Conservation (phyloP, 352 stramenopile species). For the Globisporangium iwayamae region DNA sequence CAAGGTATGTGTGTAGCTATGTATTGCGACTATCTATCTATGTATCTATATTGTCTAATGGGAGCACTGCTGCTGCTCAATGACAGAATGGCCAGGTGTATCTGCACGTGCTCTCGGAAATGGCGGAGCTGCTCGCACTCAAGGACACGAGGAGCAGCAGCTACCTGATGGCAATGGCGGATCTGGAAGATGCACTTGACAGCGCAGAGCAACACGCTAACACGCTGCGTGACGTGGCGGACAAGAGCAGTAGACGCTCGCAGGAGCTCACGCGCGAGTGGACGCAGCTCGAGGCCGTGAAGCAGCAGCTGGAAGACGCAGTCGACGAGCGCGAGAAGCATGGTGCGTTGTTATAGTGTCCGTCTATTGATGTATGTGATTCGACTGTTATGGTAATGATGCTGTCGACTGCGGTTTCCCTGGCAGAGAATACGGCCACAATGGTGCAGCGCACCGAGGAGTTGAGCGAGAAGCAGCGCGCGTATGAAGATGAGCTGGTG, state of each 20-base stretch:
- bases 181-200: constrained; percentile 26
- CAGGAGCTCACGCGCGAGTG: constrained; percentile 27
- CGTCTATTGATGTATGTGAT: too few species aligned
- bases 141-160: constrained; percentile 34
- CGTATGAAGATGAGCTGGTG: constrained; percentile 34
- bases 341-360: constrained; percentile 12
- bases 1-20: constrained; percentile 21
- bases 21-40: neutral
- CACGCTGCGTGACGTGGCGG: constrained; percentile 9
- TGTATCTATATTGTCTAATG: neutral
- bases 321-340: constrained; percentile 33
- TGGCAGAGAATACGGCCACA: constrained; percentile 36
- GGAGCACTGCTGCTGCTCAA: neutral
- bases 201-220: constrained; percentile 7
- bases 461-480: constrained; percentile 25
- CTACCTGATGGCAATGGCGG: constrained; percentile 28
- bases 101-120: constrained; percentile 44
- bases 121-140: constrained; percentile 34
- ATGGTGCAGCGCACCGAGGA: constrained; percentile 43
- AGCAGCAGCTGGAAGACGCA: constrained; percentile 26
- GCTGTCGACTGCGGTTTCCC: neutral
- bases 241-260: constrained; percentile 14
- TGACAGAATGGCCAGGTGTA: constrained; percentile 43
- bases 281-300: constrained; percentile 25
- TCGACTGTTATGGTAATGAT: neutral